These are phyloP conservation scores for Pichia manshurica DNA, from an alignment of 805 yeast genomes.

Conservation along the genomic window DNA sequence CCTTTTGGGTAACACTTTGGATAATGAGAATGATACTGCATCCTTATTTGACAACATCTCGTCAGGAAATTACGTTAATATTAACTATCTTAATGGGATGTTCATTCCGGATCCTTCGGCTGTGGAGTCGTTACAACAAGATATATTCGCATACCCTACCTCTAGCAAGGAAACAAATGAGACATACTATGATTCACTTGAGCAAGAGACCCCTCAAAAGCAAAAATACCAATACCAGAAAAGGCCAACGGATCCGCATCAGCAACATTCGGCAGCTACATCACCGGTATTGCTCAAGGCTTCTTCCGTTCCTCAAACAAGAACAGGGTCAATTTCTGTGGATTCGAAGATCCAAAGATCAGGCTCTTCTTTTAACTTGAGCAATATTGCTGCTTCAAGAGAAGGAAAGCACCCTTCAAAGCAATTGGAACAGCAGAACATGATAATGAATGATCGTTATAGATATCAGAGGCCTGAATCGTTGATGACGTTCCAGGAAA, in stretches of 20 bases:
- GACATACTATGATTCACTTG: slow-evolving; percentile 5
- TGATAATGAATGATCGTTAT: not conserved
- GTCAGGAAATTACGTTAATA: slow-evolving; percentile 7
- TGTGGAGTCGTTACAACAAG: slow-evolving; percentile 12
- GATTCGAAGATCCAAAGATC: slow-evolving; percentile 33
- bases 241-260: not conserved
- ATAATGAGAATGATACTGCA: slow-evolving; percentile 2
- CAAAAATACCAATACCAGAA: not conserved
- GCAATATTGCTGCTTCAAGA: slow-evolving; percentile 42
- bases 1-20: not conserved
- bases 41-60: slow-evolving; percentile 10
- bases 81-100: slow-evolving; percentile 6
- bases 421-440: not conserved
- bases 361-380: slow-evolving; percentile 47
- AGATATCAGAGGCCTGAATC: not conserved
- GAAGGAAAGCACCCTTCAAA: slow-evolving; percentile 13
- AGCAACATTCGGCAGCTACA: not conserved
- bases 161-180: not conserved
- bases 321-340: not conserved
- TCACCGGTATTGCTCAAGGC: not conserved
- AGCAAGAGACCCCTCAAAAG: not conserved
- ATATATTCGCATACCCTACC: slow-evolving; percentile 2
- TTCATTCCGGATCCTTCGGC: slow-evolving; percentile 6
- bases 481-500: not conserved
- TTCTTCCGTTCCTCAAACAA: slow-evolving; percentile 4